A percentile compares a stretch with the other conserved stretches of the same genome.
Evolutionary conservation across 179 eudicot genomes (phyloP).

Genomic region (Patellifolia procumbens): DNA sequence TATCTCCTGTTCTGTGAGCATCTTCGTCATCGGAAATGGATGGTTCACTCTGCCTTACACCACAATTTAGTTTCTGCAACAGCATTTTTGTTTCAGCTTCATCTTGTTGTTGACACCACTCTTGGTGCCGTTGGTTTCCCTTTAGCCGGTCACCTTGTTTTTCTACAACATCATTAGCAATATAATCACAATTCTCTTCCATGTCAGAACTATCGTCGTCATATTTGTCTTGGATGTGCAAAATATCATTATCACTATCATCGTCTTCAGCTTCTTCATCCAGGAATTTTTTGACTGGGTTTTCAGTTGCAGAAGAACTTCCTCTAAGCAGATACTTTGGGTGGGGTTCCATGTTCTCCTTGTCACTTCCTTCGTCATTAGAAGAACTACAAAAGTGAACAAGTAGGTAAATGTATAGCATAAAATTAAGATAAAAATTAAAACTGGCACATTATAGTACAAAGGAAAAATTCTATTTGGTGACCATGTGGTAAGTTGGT

Average conservation of each 20-base stretch:
- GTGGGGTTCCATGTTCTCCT: conserved; percentile 57
- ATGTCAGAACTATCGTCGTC: conserved; percentile 59
- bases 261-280: conserved; percentile 96
- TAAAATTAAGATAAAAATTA: too few species aligned
- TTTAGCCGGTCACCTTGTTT: conserved; percentile 60
- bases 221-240: conserved; percentile 59
- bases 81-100: conserved; percentile 81
- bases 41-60: conserved; percentile 42
- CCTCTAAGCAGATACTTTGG: conserved; percentile 24
- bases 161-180: conserved; percentile 67
- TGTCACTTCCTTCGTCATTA: conserved; percentile 77
- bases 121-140: conserved; percentile 78
- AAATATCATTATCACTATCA: conserved; percentile 77
- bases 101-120: conserved; percentile 93
- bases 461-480: too few species aligned
- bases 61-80: conserved; percentile 61
- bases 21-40: conserved; percentile 29
- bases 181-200: conserved; percentile 69
- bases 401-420: too few species aligned
- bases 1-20: neutral
- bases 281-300: conserved; percentile 76
- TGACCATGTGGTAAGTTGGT: too few species aligned
- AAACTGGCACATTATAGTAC: too few species aligned
- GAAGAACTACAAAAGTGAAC: conserved; percentile 49
- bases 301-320: conserved; percentile 50